Percentiles rank a stretch among this genome's conserved stretches.
Evolutionary conservation across 306 rosid species (phyloP).

Genomic region (Sophora flavescens): DNA sequence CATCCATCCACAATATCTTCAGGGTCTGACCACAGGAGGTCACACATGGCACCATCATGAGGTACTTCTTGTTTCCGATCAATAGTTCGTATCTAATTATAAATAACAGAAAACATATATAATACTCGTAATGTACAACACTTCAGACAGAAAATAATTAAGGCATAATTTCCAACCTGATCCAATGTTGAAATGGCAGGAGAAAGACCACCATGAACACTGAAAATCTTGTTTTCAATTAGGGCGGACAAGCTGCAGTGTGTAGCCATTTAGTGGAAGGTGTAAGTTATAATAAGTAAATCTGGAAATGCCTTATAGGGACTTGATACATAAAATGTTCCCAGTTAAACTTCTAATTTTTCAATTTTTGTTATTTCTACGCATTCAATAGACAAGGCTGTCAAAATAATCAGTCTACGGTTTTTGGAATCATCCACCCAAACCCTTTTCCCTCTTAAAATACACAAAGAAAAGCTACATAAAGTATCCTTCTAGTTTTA

Average conservation of each 20-base stretch:
- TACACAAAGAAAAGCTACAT: constrained; percentile 1
- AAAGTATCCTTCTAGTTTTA: constrained; percentile 35
- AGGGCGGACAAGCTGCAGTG: constrained; percentile 88
- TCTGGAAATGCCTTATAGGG: constrained; percentile 37
- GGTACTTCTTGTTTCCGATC: constrained; percentile 99
- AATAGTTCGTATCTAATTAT: constrained; percentile 82
- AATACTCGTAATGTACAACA: constrained; percentile 21
- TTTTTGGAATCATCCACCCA: constrained; percentile 19
- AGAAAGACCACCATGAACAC: constrained; percentile 99
- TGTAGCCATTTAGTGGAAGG: constrained; percentile 37
- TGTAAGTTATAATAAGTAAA: constrained; percentile 25
- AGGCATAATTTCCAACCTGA: constrained; percentile 66
- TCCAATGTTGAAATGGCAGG: constrained; percentile 96
- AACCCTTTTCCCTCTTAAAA: constrained; percentile 23
- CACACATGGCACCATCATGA: constrained; percentile 99
- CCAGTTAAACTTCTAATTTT: constrained; percentile 19
- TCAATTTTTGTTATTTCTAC: constrained; percentile 18
- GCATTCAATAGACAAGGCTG: constrained; percentile 1
- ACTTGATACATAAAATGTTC: constrained; percentile 24
- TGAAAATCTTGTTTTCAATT: constrained; percentile 92
- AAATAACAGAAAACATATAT: constrained; percentile 14
- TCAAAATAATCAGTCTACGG: constrained; percentile 14
- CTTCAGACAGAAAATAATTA: constrained; percentile 26
- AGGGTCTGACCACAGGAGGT: constrained; percentile 98
- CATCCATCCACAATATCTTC: constrained; percentile 99